Evolutionary conservation across 2,329 filamentous ascomycete genomes (phyloP).

Genomic region (Whalleya microplaca): DNA sequence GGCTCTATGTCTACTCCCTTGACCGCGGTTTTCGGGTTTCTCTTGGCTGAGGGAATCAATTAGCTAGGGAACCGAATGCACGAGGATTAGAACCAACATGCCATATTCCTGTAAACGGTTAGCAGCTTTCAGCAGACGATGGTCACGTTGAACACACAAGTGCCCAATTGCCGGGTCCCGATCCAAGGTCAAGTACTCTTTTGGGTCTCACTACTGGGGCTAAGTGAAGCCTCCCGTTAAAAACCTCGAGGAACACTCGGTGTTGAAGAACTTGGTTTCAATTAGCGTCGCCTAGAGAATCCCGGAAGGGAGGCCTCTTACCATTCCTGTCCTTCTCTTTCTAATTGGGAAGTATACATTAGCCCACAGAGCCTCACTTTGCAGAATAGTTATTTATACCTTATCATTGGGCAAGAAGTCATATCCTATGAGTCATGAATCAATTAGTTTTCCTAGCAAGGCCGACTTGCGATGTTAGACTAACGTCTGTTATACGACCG

Average conservation of each 20-base stretch:
- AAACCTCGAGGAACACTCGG: constrained; percentile 33
- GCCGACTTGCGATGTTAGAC: neutral
- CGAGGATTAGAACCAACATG: neutral
- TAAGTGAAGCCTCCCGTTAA: constrained; percentile 37
- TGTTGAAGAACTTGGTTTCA: constrained; percentile 31
- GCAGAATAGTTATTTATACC: constrained; percentile 14
- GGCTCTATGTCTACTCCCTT: constrained; percentile 37
- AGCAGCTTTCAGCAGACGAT: constrained; percentile 2
- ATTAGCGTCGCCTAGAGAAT: neutral
- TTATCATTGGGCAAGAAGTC: constrained; percentile 27
- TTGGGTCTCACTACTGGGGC: constrained; percentile 33
- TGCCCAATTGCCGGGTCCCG: constrained; percentile 36
- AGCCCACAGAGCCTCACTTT: neutral
- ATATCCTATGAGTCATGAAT: constrained; percentile 9
- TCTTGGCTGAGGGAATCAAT: constrained; percentile 17
- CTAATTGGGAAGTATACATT: constrained; percentile 13
- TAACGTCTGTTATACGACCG: constrained; percentile 29
- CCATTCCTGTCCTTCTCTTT: constrained; percentile 37
- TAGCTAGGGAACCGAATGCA: neutral
- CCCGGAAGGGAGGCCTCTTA: constrained; percentile 12
- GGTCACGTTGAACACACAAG: constrained; percentile 19
- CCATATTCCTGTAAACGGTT: constrained; percentile 1
- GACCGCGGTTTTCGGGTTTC: constrained; percentile 31
- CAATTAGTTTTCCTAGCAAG: neutral
- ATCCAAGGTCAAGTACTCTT: constrained; percentile 37